Base-by-base conservation (phyloP, 2,329 filamentous ascomycete genomes). In the Chrysoporthe cubensis region DNA sequence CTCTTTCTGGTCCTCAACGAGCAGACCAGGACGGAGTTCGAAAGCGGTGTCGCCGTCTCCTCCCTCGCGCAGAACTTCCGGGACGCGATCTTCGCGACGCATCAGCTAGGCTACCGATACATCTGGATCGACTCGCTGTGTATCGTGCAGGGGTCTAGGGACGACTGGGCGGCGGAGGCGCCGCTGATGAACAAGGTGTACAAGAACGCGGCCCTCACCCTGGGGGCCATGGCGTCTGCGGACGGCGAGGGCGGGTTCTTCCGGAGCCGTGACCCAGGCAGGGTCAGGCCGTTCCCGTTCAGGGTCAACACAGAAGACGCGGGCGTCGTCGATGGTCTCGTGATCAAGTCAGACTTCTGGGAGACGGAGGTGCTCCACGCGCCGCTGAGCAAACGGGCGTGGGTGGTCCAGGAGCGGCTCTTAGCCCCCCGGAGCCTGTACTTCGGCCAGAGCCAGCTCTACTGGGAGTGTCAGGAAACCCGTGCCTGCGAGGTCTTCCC, bases 181-280 rank as follows among this genome's bases (percentile, higher is more conserved):
- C 71, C 62, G 11, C 44, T 46, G 9, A 77, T 77, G 76, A 75
- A 75, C 42, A 44, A 70, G 1, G 73, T 77, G 0, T 77, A 72
- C 66, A 73, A 71, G 26, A 65, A 69, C 4, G 68, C 68, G 0
- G 59, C 62, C 18, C 62, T 69, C 11, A 69, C 68, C 0, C 16
- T 69, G 5, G 50, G 56, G 0, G 67, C 65, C 0, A 59, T 54
- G 58, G 65, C 68, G 0, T 65, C 68, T 1, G 5, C 61, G 1
- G 50, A 69, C 26, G 65, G 57, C 2, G 21, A 65, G 1, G 68
- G 68, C 2, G 68, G 68, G 4, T 43, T 69, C 2, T 69, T 69
- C 44, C 37, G 57, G 3, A 16, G 0, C 2, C 65, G 68, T 3
- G 58, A 69, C 26, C 44, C 50, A 0, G 48, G 46, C 0, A 44